Percentiles rank a stretch among this genome's conserved stretches.
Conservation (phyloP, 148 eudicot species). For the Camellia sinensis region DNA sequence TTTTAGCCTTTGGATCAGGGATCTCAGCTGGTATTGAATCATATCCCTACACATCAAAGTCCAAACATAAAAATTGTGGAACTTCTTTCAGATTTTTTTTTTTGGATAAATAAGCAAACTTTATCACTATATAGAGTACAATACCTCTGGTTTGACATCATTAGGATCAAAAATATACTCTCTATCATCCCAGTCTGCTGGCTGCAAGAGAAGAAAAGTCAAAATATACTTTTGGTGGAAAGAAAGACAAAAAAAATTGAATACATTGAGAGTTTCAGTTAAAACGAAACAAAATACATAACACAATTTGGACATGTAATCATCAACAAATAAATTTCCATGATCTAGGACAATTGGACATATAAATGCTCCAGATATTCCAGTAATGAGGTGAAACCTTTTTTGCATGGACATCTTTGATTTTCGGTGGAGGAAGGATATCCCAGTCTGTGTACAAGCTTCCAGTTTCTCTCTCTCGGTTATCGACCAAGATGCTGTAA, state of each 20-base stretch:
- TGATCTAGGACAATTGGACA: neutral
- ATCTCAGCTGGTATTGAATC: slow-evolving; percentile 81
- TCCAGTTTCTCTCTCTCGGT: slow-evolving; percentile 78
- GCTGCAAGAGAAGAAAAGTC: slow-evolving; percentile 45
- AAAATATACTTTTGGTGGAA: neutral
- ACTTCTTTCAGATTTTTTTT: neutral
- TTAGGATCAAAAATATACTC: slow-evolving; percentile 89
- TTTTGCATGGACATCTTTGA: slow-evolving; percentile 75
- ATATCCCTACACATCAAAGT: slow-evolving; percentile 64
- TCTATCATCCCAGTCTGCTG: slow-evolving; percentile 86
- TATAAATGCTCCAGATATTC: neutral
- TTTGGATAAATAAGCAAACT: too few species aligned
- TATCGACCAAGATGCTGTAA: slow-evolving; percentile 76
- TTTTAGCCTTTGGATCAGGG: slow-evolving; percentile 83
- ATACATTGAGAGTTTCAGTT: slow-evolving; percentile 2
- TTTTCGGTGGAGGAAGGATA: slow-evolving; percentile 80
- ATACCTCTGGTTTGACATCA: slow-evolving; percentile 84
- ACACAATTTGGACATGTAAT: neutral
- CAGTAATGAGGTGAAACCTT: slow-evolving; percentile 39
- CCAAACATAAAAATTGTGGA: slow-evolving; percentile 3
- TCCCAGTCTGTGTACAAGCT: slow-evolving; percentile 93
- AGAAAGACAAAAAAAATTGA: neutral
- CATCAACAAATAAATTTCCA: neutral
- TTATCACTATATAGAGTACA: neutral
- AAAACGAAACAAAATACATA: neutral